Evolutionary conservation across 768 basidiomycete species (phyloP).

Genomic region (Xerocomus brunneocitrinus): DNA sequence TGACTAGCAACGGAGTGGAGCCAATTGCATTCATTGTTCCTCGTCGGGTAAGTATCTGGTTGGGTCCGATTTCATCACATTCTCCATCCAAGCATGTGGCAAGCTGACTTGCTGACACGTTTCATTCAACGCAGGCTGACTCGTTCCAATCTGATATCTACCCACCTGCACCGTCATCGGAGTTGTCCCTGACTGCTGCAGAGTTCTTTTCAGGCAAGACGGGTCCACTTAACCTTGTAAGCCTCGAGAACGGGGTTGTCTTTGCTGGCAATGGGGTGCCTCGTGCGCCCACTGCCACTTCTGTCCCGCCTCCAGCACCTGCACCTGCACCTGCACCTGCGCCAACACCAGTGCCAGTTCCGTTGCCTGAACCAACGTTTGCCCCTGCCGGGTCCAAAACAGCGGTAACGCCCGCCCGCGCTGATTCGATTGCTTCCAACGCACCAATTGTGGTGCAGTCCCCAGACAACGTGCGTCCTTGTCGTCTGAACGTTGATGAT

Average conservation of each 20-base stretch:
- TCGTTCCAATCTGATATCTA: conserved; percentile 97
- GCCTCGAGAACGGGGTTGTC: conserved; percentile 64
- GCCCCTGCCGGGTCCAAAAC: conserved; percentile 32
- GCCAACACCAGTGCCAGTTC: conserved; percentile 25
- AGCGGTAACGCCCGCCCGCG: conserved; percentile 15
- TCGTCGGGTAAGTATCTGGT: conserved; percentile 57
- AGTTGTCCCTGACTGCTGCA: conserved; percentile 72
- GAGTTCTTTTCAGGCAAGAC: conserved; percentile 89
- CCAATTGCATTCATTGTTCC: conserved; percentile 95
- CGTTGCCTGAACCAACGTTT: conserved; percentile 33
- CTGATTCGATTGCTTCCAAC: conserved; percentile 10
- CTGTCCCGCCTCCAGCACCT: conserved; percentile 23
- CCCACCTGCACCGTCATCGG: conserved; percentile 82
- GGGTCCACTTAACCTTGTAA: conserved; percentile 71
- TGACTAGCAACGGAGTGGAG: conserved; percentile 68
- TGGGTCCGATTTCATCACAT: background rate
- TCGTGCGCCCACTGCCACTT: conserved; percentile 26
- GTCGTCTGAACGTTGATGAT: conserved; percentile 1
- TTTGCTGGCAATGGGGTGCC: conserved; percentile 29
- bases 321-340: conserved; percentile 26
- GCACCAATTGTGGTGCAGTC: background rate
- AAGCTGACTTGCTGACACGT: background rate
- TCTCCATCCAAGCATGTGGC: background rate
- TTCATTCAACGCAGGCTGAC: conserved; percentile 55
- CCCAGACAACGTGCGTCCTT: conserved; percentile 30